Percentiles rank a stretch among this genome's conserved stretches.
Evolutionary conservation across 2,329 filamentous ascomycete genomes (phyloP).

Genomic region (Aphanocladium album): DNA sequence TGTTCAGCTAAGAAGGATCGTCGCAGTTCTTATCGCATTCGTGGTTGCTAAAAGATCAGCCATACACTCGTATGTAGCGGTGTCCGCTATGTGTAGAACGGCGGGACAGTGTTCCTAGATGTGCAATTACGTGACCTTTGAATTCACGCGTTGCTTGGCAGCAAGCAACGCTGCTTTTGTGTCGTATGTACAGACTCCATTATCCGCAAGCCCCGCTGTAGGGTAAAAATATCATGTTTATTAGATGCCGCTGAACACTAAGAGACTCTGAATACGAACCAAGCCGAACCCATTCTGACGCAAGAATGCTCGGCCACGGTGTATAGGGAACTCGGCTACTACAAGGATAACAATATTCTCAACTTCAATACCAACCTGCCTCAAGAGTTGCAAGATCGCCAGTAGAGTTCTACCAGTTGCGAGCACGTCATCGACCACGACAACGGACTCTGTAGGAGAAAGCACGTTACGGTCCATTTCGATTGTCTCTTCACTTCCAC

Average conservation of each 20-base stretch:
- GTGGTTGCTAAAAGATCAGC: too few relatives aligned
- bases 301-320: slow-evolving; percentile 46
- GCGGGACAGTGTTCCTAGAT: too few relatives aligned
- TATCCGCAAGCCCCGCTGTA: too few relatives aligned
- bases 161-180: too few relatives aligned
- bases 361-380: slow-evolving; percentile 33
- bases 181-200: too few relatives aligned
- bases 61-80: too few relatives aligned
- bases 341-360: slow-evolving; percentile 44
- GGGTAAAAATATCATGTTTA: background rate
- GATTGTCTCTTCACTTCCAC: slow-evolving; percentile 24
- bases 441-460: slow-evolving; percentile 34
- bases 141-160: too few relatives aligned
- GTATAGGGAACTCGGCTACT: slow-evolving; percentile 53
- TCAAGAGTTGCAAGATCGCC: slow-evolving; percentile 46
- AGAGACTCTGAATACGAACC: slow-evolving; percentile 46
- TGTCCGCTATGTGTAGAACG: too few relatives aligned
- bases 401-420: slow-evolving; percentile 50
- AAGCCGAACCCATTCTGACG: slow-evolving; percentile 42
- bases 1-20: too few relatives aligned
- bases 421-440: slow-evolving; percentile 59
- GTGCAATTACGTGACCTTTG: too few relatives aligned
- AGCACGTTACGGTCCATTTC: slow-evolving; percentile 46
- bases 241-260: slow-evolving; percentile 34
- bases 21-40: too few relatives aligned